These are phyloP conservation scores for Torulaspora pretoriensis DNA, from an alignment of 1,139 yeast species.

Conservation along the genomic window DNA sequence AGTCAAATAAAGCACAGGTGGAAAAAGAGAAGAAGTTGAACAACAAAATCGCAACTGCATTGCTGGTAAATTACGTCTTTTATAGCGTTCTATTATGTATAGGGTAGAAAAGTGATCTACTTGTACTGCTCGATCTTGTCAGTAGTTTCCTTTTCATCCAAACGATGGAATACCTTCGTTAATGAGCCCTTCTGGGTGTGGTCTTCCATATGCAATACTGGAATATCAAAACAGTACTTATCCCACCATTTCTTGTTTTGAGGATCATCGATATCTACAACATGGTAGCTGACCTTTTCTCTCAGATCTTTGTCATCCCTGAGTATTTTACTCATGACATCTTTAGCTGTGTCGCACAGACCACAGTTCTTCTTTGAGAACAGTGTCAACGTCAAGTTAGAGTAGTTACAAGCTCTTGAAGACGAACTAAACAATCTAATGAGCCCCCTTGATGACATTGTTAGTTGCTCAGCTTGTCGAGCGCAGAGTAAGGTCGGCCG, in stretches of 20 bases:
- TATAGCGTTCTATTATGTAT: not conserved
- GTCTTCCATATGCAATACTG: conserved; percentile 72
- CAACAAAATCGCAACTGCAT: conserved; percentile 1
- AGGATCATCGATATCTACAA: conserved; percentile 65
- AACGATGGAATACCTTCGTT: conserved; percentile 72
- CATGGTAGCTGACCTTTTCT: conserved; percentile 40
- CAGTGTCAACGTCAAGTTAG: conserved; percentile 45
- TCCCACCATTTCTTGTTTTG: conserved; percentile 74
- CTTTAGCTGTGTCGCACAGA: conserved; percentile 69
- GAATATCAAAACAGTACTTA: conserved; percentile 81
- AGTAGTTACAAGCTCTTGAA: not conserved
- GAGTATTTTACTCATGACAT: conserved; percentile 43
- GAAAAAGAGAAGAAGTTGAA: conserved; percentile 18
- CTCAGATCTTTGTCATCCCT: conserved; percentile 22
- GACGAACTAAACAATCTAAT: conserved; percentile 7
- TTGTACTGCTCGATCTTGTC: conserved; percentile 42
- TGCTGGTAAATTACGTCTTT: conserved; percentile 1
- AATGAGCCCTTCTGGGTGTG: conserved; percentile 43
- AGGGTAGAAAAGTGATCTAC: not conserved
- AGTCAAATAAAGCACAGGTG: conserved; percentile 11
- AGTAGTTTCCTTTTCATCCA: conserved; percentile 53
- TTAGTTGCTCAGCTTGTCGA: not conserved
- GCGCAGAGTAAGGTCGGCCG: not conserved
- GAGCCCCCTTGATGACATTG: conserved; percentile 1
- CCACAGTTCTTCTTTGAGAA: conserved; percentile 79